Evolutionary conservation across 139 green algal species (phyloP), one percentile per base, ranked within the genome.

Genomic region (Edaphochlamys debaryana): DNA sequence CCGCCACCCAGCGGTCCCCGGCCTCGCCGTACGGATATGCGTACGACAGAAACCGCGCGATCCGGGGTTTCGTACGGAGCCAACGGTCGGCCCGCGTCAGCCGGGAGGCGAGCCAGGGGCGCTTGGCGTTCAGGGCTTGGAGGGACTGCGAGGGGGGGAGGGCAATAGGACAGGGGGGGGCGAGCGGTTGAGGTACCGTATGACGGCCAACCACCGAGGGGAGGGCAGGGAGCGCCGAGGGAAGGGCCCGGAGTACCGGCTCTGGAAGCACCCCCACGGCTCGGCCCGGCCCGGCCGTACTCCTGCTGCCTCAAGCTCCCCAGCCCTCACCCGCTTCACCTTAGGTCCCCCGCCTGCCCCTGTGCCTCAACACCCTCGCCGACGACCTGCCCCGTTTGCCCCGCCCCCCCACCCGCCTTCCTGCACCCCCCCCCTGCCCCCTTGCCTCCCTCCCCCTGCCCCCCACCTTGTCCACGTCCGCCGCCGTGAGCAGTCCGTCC

Each of bases 1-100:
- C 45, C 45, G 11, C 11, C 45, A 81, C 32, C 74, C 74, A 81
- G 11, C 52, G 60, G 60, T 71, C 58, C 8, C 3, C 38, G 2
- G 60, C 34, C 76, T 82, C 42, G 22, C 76, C 76, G 63, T 82
- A 82, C 3, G 76, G 76, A n/a, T 82, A 82, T 32, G 42, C n/a
- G 34, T 52, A 38, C 11, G 62, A 67, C 42, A 82, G 42, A 6
- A 82, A 6, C 9, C 42, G 34, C 22, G 63, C 76, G 11, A 66
- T 25, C 34, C 17, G 11, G 7, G 41, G 29, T 15, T 41, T n/a
- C 6, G 17, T 17, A 3, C 76, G 76, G 29, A 45, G 38, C 63
- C n/a, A 52, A 30, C 17, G 29, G 63, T 82, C 76, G 8, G 73
- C 20, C 30, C 4, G 9, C 32, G 67, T 20, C 60, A 82, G 67